These are phyloP conservation scores for Colletotrichum gigasporum DNA, from an alignment of 2,329 filamentous ascomycete species.

Conservation along the genomic window DNA sequence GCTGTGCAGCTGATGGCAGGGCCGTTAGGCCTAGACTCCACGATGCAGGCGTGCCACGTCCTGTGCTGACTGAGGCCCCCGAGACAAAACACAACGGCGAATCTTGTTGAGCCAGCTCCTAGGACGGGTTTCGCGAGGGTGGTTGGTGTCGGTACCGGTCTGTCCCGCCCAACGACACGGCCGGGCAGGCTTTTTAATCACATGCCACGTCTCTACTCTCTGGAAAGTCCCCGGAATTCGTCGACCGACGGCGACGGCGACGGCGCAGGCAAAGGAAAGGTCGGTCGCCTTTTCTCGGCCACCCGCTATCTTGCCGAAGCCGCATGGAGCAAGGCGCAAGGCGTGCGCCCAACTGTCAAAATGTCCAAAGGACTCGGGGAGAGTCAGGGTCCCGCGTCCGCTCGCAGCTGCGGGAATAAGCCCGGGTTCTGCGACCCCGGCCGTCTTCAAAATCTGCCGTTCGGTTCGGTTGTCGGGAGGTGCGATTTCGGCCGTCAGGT, in stretches of 20 bases:
- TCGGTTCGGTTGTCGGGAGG: background rate
- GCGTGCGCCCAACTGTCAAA: background rate
- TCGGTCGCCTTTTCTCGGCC: background rate
- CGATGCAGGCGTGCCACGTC: too few species aligned
- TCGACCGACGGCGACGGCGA: background rate
- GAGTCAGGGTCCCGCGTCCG: background rate
- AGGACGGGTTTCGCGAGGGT: too few species aligned
- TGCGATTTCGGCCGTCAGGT: conserved; percentile 3
- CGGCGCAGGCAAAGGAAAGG: too few species aligned
- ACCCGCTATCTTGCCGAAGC: conserved; percentile 3
- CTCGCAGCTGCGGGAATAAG: conserved; percentile 20
- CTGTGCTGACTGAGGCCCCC: background rate
- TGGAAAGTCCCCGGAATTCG: background rate
- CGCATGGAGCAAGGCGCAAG: background rate
- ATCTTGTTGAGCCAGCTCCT: background rate
- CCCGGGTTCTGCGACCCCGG: background rate
- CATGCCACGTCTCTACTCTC: background rate
- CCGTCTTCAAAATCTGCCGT: background rate
- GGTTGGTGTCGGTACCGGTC: too few species aligned
- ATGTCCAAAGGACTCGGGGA: background rate
- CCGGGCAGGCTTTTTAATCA: background rate
- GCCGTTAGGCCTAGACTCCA: background rate
- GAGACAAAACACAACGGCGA: background rate
- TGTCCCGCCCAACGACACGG: background rate
- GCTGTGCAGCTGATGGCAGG: background rate